phyloP scores from a whole-genome alignment of 2,329 filamentous ascomycete genomes.

The Phyllosticta citriasiana region DNA sequence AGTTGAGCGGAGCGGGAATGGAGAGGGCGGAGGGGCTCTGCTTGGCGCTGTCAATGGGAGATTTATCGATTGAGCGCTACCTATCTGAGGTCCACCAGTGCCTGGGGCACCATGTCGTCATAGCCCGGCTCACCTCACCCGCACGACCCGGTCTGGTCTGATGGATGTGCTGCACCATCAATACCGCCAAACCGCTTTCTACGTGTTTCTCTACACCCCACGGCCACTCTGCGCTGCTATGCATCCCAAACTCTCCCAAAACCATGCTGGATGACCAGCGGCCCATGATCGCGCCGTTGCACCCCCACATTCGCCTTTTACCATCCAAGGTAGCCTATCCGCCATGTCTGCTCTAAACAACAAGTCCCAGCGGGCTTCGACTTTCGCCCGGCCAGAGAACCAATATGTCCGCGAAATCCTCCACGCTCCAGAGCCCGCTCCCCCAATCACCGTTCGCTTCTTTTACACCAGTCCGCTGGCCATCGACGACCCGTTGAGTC shows the following conservation, averaged over 20 bases:
- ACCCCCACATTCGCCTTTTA: not conserved
- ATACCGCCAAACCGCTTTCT: not conserved
- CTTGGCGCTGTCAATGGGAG: no score
- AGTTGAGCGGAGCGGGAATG: not conserved
- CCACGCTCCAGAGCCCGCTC: constrained; percentile 26
- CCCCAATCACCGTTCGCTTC: constrained; percentile 41
- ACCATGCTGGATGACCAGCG: not conserved
- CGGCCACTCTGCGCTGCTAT: not conserved
- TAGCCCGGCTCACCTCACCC: not conserved
- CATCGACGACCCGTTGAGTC: constrained; percentile 80
- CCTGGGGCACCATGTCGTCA: not conserved
- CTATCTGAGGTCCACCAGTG: not conserved
- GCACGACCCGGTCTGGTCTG: not conserved
- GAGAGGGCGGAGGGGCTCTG: not conserved
- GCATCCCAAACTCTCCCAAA: not conserved
- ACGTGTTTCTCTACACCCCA: not conserved
- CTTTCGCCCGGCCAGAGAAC: constrained; percentile 22
- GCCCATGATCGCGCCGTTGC: constrained; percentile 1
- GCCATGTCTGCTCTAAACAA: constrained; percentile 3
- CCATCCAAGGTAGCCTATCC: not conserved
- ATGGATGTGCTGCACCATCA: not conserved
- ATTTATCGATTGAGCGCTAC: no score
- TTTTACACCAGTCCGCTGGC: constrained; percentile 77
- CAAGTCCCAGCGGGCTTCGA: constrained; percentile 2
- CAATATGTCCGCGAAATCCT: constrained; percentile 37